These are phyloP conservation scores for Uronychia binucleata DNA, from an alignment of 73 alveolate species.

Conservation along the genomic window DNA sequence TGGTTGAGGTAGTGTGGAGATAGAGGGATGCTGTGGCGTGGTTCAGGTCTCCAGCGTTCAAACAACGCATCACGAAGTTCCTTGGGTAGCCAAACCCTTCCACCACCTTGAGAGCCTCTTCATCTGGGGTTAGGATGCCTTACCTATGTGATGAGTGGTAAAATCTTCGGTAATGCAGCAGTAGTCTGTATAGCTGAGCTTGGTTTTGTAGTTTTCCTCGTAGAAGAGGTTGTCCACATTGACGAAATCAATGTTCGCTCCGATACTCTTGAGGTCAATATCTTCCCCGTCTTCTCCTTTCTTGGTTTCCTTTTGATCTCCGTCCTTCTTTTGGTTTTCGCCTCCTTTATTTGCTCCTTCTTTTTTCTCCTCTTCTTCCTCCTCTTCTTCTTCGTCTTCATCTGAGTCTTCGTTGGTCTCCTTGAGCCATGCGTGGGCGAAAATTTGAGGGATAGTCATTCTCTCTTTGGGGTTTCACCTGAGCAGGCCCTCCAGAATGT, in stretches of 20 bases:
- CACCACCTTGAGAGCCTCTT: slow-evolving; percentile 42
- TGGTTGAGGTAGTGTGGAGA: too few species aligned
- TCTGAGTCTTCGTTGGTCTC: slow-evolving; percentile 56
- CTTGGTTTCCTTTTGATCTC: background rate
- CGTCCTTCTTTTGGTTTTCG: background rate
- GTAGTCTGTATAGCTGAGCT: slow-evolving; percentile 58
- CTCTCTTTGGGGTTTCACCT: slow-evolving; percentile 78
- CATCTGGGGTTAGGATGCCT: slow-evolving; percentile 3
- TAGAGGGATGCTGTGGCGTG: slow-evolving; percentile 80
- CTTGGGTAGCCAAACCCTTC: slow-evolving; percentile 51
- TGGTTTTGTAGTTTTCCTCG: slow-evolving; percentile 13
- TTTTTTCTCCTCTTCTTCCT: slow-evolving; percentile 25
- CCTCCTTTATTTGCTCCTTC: background rate
- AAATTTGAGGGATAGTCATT: slow-evolving; percentile 76
- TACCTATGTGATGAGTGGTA: slow-evolving; percentile 56
- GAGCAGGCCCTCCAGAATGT: slow-evolving; percentile 68
- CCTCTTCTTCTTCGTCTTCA: slow-evolving; percentile 36
- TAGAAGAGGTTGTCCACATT: slow-evolving; percentile 68
- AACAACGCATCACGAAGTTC: slow-evolving; percentile 52
- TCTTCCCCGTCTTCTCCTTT: slow-evolving; percentile 11
- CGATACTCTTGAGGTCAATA: slow-evolving; percentile 47
- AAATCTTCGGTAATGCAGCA: slow-evolving; percentile 72
- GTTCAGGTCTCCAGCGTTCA: slow-evolving; percentile 66
- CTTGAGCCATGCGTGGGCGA: slow-evolving; percentile 86
- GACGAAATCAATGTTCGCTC: slow-evolving; percentile 63